Conservation (phyloP, 73 alveolate species). For the Symbiodinium pilosum region DNA sequence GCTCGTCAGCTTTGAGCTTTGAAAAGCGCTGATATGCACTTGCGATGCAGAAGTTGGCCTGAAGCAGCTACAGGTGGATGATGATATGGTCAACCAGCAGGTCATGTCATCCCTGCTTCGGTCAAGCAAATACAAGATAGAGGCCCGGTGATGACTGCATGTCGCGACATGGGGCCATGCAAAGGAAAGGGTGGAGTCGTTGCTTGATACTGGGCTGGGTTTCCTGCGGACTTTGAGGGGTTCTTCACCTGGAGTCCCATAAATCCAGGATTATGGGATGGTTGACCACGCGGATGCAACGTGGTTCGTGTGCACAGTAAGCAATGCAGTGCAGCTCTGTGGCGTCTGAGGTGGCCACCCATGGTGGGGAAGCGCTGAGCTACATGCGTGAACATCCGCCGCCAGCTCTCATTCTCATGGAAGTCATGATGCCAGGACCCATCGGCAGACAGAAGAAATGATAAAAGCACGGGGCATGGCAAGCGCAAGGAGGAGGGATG, state of each 20-base stretch:
- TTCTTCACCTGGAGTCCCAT: neutral
- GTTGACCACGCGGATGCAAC: neutral
- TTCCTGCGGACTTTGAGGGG: too few species aligned
- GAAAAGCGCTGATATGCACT: too few species aligned
- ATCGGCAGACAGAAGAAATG: too few species aligned
- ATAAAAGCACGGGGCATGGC: too few species aligned
- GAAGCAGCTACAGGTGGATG: slow-evolving; percentile 44
- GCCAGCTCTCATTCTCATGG: slow-evolving; percentile 47
- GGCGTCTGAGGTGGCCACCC: neutral
- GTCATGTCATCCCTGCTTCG: slow-evolving; percentile 22
- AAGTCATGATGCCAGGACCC: slow-evolving; percentile 54
- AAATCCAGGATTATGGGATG: neutral
- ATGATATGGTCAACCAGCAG: slow-evolving; percentile 46
- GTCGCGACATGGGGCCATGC: too few species aligned
- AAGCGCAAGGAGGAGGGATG: too few species aligned
- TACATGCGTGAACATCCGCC: slow-evolving; percentile 19
- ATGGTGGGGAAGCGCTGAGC: slow-evolving; percentile 33
- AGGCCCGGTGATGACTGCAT: too few species aligned
- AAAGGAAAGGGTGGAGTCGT: too few species aligned
- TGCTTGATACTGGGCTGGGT: too few species aligned
- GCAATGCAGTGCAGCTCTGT: neutral
- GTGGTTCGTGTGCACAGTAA: too few species aligned
- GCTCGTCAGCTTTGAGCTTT: too few species aligned
- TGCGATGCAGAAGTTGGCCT: too few species aligned
- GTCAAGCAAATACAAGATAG: neutral